These are phyloP conservation scores for Dovyalis caffra DNA, from an alignment of 345 rosid genomes.

Conservation along the genomic window DNA sequence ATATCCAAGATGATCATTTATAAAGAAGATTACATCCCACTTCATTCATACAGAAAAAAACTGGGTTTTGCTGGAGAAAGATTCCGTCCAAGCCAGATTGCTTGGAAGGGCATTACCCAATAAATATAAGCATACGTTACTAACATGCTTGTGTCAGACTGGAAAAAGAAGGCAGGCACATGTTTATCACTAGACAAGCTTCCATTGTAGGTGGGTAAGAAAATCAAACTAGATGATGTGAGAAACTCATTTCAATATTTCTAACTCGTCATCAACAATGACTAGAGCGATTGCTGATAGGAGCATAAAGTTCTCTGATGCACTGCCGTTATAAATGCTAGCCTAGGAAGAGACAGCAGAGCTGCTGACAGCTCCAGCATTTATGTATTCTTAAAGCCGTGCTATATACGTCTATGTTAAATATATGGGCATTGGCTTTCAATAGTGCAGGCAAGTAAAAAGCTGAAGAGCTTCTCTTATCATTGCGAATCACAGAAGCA, in stretches of 20 bases:
- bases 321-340: background rate
- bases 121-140: background rate
- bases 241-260: background rate
- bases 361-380: background rate
- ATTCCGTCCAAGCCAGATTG: background rate
- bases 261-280: background rate
- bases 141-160: background rate
- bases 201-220: background rate
- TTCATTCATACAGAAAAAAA: background rate
- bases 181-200: background rate
- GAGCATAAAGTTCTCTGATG: background rate
- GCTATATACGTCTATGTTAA: background rate
- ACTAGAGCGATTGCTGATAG: background rate
- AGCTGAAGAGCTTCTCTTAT: too few species aligned
- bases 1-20: background rate
- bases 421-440: too few species aligned
- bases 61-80: background rate
- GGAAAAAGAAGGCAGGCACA: background rate
- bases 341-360: background rate
- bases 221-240: background rate
- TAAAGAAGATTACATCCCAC: background rate
- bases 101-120: background rate
- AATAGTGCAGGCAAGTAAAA: too few species aligned
- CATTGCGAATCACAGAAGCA: background rate
- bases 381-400: background rate